A percentile compares a stretch with the other conserved stretches of the same genome.
Conservation (phyloP, 164 flowering plant genomes). For the Protea cynaroides region DNA sequence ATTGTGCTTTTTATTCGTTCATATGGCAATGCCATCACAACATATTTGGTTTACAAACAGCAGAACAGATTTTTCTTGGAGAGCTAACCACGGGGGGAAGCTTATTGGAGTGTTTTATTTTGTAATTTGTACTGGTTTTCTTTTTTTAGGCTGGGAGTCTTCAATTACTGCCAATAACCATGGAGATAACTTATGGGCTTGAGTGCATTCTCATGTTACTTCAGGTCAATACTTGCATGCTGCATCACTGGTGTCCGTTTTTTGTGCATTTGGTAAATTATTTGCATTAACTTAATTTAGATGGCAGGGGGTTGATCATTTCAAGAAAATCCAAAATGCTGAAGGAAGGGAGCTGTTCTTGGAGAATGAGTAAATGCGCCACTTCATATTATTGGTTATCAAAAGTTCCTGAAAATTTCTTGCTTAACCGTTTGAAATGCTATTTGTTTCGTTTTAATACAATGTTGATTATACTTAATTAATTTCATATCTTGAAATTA, state of each 20-base stretch:
- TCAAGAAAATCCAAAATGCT: constrained; percentile 87
- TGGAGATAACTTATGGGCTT: constrained; percentile 99
- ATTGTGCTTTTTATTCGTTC: background rate
- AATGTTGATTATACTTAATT: too few relatives aligned
- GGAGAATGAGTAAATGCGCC: constrained; percentile 79
- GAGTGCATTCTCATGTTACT: constrained; percentile 95
- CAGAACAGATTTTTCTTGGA: too few relatives aligned
- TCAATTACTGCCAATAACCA: constrained; percentile 75
- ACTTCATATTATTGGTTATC: background rate
- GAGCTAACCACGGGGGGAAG: too few relatives aligned
- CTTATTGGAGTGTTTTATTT: background rate
- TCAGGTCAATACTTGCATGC: constrained; percentile 52
- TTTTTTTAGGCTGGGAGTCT: constrained; percentile 92
- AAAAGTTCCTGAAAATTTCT: background rate
- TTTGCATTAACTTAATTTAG: background rate
- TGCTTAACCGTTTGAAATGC: background rate
- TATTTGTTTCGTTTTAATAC: background rate
- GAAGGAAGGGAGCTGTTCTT: constrained; percentile 92
- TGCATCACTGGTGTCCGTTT: constrained; percentile 2
- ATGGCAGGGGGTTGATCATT: constrained; percentile 96
- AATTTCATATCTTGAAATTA: too few relatives aligned
- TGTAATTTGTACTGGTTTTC: constrained; percentile 1
- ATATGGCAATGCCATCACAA: background rate
- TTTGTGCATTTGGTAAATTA: background rate
- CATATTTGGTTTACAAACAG: background rate